These are phyloP conservation scores for Penicillium cinerascens DNA, from an alignment of 495 filamentous ascomycete species.

Conservation along the genomic window DNA sequence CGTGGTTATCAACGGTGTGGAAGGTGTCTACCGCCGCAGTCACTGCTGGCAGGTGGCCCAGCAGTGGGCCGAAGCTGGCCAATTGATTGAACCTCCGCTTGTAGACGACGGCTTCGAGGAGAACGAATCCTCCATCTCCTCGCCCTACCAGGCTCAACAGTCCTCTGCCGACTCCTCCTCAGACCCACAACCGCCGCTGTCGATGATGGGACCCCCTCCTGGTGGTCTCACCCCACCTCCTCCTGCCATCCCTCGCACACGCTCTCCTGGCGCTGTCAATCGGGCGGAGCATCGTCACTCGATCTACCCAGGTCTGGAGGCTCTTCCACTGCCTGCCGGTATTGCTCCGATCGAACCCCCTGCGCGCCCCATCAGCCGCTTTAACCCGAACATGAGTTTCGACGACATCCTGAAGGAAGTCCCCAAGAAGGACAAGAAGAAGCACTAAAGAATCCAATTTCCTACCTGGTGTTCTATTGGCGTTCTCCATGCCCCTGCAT, in stretches of 20 bases:
- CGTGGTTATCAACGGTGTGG: slow-evolving; percentile 81
- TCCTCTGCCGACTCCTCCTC: slow-evolving; percentile 42
- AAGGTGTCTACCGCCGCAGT: slow-evolving; percentile 83
- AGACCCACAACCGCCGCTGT: slow-evolving; percentile 15
- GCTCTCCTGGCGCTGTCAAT: slow-evolving; percentile 34
- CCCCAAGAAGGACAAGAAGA: slow-evolving; percentile 40
- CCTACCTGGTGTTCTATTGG: background rate
- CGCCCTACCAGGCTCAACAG: slow-evolving; percentile 42
- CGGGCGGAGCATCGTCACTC: slow-evolving; percentile 40
- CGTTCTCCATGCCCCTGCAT: background rate
- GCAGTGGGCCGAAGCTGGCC: slow-evolving; percentile 58
- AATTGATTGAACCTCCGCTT: slow-evolving; percentile 35
- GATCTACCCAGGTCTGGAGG: slow-evolving; percentile 49
- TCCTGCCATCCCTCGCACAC: slow-evolving; percentile 40
- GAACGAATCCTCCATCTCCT: slow-evolving; percentile 43
- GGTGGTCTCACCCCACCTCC: slow-evolving; percentile 34
- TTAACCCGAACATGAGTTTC: slow-evolving; percentile 52
- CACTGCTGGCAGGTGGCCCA: slow-evolving; percentile 89
- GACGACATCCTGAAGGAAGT: slow-evolving; percentile 50
- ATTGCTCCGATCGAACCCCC: slow-evolving; percentile 47
- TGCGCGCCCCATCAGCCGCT: slow-evolving; percentile 36
- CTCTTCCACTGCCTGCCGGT: slow-evolving; percentile 48
- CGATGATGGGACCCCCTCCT: slow-evolving; percentile 29
- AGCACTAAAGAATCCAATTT: slow-evolving; percentile 29
- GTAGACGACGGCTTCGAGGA: slow-evolving; percentile 41